Evolutionary conservation across 192 early-diverging fungal genomes (phyloP).

Genomic region (Mortierella claussenii): DNA sequence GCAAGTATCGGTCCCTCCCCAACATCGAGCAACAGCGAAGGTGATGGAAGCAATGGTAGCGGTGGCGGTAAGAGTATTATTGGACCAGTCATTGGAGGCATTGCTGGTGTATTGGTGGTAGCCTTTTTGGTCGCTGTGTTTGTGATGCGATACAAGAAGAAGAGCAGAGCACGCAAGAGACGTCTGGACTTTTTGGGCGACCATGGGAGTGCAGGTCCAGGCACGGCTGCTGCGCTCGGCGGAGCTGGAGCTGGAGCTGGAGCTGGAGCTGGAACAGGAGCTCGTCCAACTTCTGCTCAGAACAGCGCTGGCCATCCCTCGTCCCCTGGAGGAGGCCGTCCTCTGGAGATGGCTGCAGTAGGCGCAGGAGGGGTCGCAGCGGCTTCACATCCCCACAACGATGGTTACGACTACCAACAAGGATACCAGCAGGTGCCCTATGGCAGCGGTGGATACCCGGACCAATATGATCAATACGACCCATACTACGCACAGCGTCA

Average conservation of each 20-base stretch:
- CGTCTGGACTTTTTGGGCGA: constrained; percentile 35
- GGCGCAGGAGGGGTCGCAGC: not conserved
- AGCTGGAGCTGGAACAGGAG: not conserved
- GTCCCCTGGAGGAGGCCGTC: too few relatives aligned
- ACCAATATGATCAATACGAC: constrained; percentile 30
- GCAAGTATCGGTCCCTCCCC: too few relatives aligned
- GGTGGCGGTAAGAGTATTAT: too few relatives aligned
- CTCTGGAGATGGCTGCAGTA: constrained; percentile 23
- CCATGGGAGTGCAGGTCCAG: constrained; percentile 9
- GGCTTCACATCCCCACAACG: not conserved
- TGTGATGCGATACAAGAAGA: constrained; percentile 34
- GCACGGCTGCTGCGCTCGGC: not conserved
- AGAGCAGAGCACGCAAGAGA: constrained; percentile 17
- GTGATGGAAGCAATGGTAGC: too few relatives aligned
- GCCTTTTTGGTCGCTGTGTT: constrained; percentile 44
- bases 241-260: constrained; percentile 1
- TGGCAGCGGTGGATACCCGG: constrained; percentile 24
- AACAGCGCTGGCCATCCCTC: constrained; percentile 3
- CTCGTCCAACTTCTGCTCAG: not conserved
- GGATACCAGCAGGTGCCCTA: constrained; percentile 27
- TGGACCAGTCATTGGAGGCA: constrained; percentile 33
- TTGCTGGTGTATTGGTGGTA: constrained; percentile 29
- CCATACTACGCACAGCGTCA: constrained; percentile 38
- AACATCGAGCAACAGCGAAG: too few relatives aligned
- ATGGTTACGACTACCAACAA: constrained; percentile 29